Evolutionary conservation across 306 rosid species (phyloP).

Genomic region (Prosopis cineraria): DNA sequence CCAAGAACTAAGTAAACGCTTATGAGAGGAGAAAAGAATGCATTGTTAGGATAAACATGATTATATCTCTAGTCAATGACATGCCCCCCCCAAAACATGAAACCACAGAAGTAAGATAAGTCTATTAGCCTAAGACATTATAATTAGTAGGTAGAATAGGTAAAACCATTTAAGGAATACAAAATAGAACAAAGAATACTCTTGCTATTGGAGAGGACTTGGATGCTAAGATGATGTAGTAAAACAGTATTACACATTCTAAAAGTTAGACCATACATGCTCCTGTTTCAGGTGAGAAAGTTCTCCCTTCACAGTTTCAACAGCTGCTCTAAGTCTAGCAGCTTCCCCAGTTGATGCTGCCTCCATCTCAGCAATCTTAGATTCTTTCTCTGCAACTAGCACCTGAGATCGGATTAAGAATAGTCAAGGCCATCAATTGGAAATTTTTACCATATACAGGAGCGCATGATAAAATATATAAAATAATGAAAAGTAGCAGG

Average conservation of each 20-base stretch:
- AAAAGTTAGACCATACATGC: conserved; percentile 59
- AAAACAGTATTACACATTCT: conserved; percentile 6
- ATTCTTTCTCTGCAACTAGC: conserved; percentile 88
- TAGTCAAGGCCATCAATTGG: conserved; percentile 28
- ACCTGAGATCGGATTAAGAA: conserved; percentile 56
- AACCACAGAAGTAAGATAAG: conserved; percentile 16
- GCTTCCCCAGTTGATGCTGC: conserved; percentile 97
- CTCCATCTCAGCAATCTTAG: conserved; percentile 96
- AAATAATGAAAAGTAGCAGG: conserved; percentile 4
- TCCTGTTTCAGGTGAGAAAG: conserved; percentile 77
- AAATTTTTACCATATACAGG: conserved; percentile 30
- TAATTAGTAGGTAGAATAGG: conserved; percentile 16
- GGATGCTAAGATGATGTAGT: background rate
- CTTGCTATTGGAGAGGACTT: conserved; percentile 3
- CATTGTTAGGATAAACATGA: conserved; percentile 32
- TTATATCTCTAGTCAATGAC: background rate
- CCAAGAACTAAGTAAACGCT: conserved; percentile 4
- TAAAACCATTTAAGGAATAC: background rate
- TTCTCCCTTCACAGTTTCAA: conserved; percentile 89
- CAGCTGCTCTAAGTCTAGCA: conserved; percentile 84
- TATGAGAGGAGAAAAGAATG: conserved; percentile 20
- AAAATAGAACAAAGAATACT: conserved; percentile 25
- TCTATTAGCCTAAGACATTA: background rate
- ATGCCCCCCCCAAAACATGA: conserved; percentile 17
- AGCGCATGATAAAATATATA: conserved; percentile 17